A percentile compares a stretch with the other conserved stretches of the same genome.
Conservation (phyloP, 805 yeast genomes). For the Wickerhamiella sergipiensis region DNA sequence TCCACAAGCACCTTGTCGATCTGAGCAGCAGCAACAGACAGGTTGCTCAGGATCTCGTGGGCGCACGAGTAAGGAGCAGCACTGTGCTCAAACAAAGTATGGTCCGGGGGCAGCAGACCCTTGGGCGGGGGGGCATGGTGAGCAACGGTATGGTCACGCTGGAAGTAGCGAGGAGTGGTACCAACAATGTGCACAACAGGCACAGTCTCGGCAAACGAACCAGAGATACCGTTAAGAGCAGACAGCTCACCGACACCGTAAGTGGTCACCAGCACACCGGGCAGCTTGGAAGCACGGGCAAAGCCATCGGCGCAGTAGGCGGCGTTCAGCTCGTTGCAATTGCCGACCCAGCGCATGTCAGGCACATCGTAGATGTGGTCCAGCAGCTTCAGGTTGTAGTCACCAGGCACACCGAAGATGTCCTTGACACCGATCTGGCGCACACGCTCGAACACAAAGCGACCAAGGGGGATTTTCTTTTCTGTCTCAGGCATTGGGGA, state of each 20-base stretch:
- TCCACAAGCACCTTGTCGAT: conserved; percentile 53
- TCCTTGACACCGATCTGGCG: conserved; percentile 24
- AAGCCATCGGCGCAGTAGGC: conserved; percentile 90
- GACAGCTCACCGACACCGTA: conserved; percentile 85
- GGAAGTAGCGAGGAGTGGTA: conserved; percentile 36
- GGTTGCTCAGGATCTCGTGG: conserved; percentile 35
- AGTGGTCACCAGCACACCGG: conserved; percentile 59
- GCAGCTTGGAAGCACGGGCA: conserved; percentile 46
- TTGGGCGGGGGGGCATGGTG: conserved; percentile 29
- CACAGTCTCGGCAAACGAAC: conserved; percentile 68
- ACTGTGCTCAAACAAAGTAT: conserved; percentile 50
- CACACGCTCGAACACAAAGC: conserved; percentile 24
- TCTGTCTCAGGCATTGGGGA: neutral
- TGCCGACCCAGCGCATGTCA: conserved; percentile 60
- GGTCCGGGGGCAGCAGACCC: conserved; percentile 40
- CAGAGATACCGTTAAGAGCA: conserved; percentile 71
- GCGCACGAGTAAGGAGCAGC: conserved; percentile 44
- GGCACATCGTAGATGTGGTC: conserved; percentile 28
- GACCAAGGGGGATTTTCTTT: conserved; percentile 17
- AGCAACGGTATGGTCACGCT: conserved; percentile 24
- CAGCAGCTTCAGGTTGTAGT: conserved; percentile 30
- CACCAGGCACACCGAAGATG: conserved; percentile 34
- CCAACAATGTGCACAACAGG: conserved; percentile 82
- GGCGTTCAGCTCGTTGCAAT: conserved; percentile 79
- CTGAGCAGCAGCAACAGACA: conserved; percentile 37